A percentile compares a stretch with the other conserved stretches of the same genome.
phyloP scores from a whole-genome alignment of 345 rosid genomes.

The Populus nigra region DNA sequence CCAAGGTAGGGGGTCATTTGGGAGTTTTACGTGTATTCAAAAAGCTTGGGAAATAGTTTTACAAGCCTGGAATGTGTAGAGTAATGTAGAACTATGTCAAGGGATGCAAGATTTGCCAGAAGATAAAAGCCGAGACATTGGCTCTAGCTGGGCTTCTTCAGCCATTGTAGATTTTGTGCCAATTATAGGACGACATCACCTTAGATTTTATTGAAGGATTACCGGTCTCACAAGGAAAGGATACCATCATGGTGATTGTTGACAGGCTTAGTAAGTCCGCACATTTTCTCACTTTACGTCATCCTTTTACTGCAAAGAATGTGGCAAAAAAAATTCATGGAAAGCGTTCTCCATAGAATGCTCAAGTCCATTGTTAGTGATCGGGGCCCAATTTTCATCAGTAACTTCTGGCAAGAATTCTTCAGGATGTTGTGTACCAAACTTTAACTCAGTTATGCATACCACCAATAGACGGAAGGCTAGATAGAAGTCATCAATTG shows the following conservation, averaged over 20 bases:
- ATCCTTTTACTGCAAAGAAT: background rate
- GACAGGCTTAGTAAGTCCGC: background rate
- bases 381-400: background rate
- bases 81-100: background rate
- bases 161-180: background rate
- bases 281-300: background rate
- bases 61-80: background rate
- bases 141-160: background rate
- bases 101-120: background rate
- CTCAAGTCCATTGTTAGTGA: background rate
- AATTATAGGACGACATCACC: background rate
- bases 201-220: background rate
- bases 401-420: background rate
- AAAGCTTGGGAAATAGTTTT: background rate
- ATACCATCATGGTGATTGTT: conserved; percentile 5
- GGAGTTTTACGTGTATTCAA: background rate
- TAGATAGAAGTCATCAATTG: no score
- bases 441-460: no score
- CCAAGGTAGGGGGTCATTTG: background rate
- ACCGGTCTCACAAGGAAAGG: background rate
- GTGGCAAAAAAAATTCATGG: background rate
- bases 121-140: background rate
- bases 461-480: no score
- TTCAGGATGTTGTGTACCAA: no score
- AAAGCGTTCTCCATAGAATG: background rate